These are phyloP conservation scores for Colletotrichum agaves DNA, from an alignment of 2,329 filamentous ascomycete species.

Conservation along the genomic window DNA sequence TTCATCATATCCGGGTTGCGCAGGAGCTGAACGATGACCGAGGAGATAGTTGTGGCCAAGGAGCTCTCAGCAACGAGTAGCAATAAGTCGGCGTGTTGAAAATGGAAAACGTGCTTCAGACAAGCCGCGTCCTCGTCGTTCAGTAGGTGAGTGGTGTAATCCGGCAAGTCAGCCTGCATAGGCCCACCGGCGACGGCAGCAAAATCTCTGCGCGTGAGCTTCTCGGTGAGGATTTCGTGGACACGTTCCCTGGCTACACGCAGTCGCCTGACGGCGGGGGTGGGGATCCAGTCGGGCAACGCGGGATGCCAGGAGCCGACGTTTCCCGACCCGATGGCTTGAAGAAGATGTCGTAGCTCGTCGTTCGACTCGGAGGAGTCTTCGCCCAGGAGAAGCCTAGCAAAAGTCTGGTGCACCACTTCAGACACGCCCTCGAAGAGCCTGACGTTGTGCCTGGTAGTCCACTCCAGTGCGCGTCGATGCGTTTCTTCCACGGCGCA, in stretches of 20 bases:
- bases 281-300: slow-evolving; percentile 37
- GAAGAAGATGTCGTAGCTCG: slow-evolving; percentile 36
- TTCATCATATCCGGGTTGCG: slow-evolving; percentile 37
- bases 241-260: slow-evolving; percentile 34
- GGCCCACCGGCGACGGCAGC: slow-evolving; percentile 18
- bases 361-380: slow-evolving; percentile 37
- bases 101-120: slow-evolving; percentile 29
- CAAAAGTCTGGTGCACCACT: slow-evolving; percentile 34
- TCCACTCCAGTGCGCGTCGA: slow-evolving; percentile 35
- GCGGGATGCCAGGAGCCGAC: slow-evolving; percentile 18
- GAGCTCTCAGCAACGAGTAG: slow-evolving; percentile 39
- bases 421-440: slow-evolving; percentile 35
- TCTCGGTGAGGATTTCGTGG: slow-evolving; percentile 37
- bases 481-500: slow-evolving; percentile 38
- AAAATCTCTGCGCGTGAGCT: slow-evolving; percentile 29
- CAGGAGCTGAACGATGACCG: slow-evolving; percentile 39
- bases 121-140: slow-evolving; percentile 32
- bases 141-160: slow-evolving; percentile 39
- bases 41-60: slow-evolving; percentile 33
- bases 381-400: slow-evolving; percentile 37
- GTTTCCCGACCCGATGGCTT: slow-evolving; percentile 32
- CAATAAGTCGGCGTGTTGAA: slow-evolving; percentile 38
- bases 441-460: slow-evolving; percentile 7
- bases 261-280: slow-evolving; percentile 30
- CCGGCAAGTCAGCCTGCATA: slow-evolving; percentile 22